Base-by-base conservation (phyloP, 257 asterid genomes). In the Paraleonurus japonicus region DNA sequence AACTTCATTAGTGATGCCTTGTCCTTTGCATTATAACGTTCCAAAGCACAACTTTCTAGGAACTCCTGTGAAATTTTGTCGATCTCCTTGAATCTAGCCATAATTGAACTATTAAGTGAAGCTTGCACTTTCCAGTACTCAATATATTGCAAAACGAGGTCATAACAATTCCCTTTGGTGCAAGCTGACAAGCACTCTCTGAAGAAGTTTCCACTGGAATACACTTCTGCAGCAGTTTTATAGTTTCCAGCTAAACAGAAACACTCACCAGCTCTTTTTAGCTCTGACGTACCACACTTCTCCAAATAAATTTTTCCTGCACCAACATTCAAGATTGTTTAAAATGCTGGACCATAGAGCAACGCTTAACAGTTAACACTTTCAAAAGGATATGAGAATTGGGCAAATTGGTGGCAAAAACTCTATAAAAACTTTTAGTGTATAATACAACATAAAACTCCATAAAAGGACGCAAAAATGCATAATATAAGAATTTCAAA, bases 181-280 rank as follows among this genome's bases (percentile, higher is more conserved):
- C 96, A 85, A 32, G 76, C 84, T 4, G 83, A 66, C 69, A 89
- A 71, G 75, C 91, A 89, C 39, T 89, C 89, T 0, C 45, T 41
- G 67, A 86, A 67, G 35, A 82, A 73, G 39, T 78, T 72, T 2
- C 87, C 88, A 64, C 78, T 68, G 3, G 77, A 86, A 67, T 83
- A 89, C 19, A 75, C 83, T 65, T 70, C 74, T 0, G 93, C 88
- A 0, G 91, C 93, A 54, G 50, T 78, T 26, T 65, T 37, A 61
- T 81, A 80, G 37, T 62, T 51, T 53, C 78, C 87, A 5, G 93
- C 96, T 67, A 77, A 63, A 19, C 53, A 71, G 70, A 89, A 89
- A 69, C 93, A 89, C 73, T 87, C 96, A 0, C 87, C 93, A 1
- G 93, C 90, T 78, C 79, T 87, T 61, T 68, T 48, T 32, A 86